Evolutionary conservation across 768 basidiomycete species (phyloP), one percentile per base, ranked within the genome.

Genomic region (Tulasnella sp.): DNA sequence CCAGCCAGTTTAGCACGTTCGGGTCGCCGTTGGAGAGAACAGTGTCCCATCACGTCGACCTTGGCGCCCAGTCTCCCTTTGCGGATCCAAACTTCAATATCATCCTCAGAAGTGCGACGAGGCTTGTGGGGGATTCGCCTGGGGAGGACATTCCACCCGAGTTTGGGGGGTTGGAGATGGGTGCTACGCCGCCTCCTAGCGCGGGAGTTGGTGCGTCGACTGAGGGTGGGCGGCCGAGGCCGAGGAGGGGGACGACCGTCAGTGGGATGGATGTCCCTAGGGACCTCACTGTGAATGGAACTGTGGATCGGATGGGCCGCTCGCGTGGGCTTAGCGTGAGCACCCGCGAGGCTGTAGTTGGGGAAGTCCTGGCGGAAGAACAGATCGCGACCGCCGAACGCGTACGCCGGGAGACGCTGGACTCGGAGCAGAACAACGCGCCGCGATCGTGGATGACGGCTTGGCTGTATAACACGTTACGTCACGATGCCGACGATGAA

Each of bases 331-430:
- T 39, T 29, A 59, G 52, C 49, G 36, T 59, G 34, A 43, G 80
- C 14, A 72, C 79, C 3, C 76, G 76, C 7, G 74, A 81, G 59
- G 84, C 83, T 8, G 81, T 86, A 39, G 72, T 77, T 49, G 75
- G 77, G 43, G 84, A 86, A 62, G 78, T 83, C 39, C 72, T 84
- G 37, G 82, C 78, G 36, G 84, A 87, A 66, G 84, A 86, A 67
- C 73, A 77, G 59, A 71, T 48, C 8, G 46, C 46, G 27, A 48
- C 46, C 9, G 34, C 46, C 1, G 46, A 48, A 31, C 46, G 46
- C 29, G 46, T 48, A 32, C 29, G 34, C 8, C 29, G 84, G 67
- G 69, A 77, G 62, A 27, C 49, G 0, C 72, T 70, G 8, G 76
- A 79, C 17, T 39, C 58, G 7, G 51, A 58, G 21, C 53, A 36